These are phyloP conservation scores for Phaseolus coccineus DNA, from an alignment of 331 rosid genomes.

Conservation along the genomic window DNA sequence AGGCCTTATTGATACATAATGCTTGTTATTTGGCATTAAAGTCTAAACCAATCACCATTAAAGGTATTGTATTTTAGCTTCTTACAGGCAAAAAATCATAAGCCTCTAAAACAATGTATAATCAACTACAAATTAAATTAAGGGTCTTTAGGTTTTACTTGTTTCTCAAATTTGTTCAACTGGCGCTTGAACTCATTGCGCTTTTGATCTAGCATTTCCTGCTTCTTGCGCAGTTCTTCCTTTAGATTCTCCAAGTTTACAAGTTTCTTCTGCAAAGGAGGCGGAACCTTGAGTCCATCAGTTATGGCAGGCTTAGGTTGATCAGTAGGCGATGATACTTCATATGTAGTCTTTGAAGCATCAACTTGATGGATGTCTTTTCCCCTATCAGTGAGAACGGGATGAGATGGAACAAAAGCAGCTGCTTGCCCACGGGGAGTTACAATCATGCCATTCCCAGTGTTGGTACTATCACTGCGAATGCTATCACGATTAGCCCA, in stretches of 20 bases:
- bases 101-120: conserved; percentile 21
- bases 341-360: conserved; percentile 65
- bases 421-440: conserved; percentile 63
- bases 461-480: conserved; percentile 65
- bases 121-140: conserved; percentile 35
- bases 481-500: conserved; percentile 99
- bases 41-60: conserved; percentile 14
- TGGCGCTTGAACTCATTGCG: conserved; percentile 82
- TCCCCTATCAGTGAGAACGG: conserved; percentile 56
- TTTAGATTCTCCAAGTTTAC: conserved; percentile 79
- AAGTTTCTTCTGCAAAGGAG: conserved; percentile 83
- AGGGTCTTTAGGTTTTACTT: conserved; percentile 57
- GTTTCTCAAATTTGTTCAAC: conserved; percentile 84
- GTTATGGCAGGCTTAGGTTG: conserved; percentile 58
- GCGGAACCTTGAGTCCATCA: conserved; percentile 73
- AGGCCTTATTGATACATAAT: conserved; percentile 23
- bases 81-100: conserved; percentile 28
- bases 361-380: conserved; percentile 67
- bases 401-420: conserved; percentile 59
- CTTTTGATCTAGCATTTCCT: conserved; percentile 92
- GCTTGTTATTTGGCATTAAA: conserved; percentile 20
- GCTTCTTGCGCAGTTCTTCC: conserved; percentile 97
- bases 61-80: conserved; percentile 32
- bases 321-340: conserved; percentile 60
- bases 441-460: conserved; percentile 58